Evolutionary conservation across 805 yeast genomes (phyloP), one percentile per base, ranked within the genome.

Genomic region (Maudiozyma saulgeensis): DNA sequence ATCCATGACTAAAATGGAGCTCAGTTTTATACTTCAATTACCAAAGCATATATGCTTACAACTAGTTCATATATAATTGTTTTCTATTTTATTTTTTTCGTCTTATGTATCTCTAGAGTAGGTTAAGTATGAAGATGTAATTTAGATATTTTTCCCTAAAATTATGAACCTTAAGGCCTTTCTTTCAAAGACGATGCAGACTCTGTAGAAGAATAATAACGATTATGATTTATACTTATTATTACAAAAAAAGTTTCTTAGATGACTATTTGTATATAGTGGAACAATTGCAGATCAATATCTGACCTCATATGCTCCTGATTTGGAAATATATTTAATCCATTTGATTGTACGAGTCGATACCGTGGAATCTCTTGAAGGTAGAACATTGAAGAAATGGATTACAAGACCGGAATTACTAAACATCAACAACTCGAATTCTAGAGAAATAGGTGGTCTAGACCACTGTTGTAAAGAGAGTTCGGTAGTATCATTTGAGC

Each of bases 231-330:
- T 28, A 11, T 11, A 28, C 12, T 28, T 28, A 28, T 28, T 11
- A n/a, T 35, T 35, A 35, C 38, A 35, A n/a, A 35, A 13, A n/a
- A 35, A 4, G 18, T 11, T n/a, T n/a, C 8, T 15, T 15, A 15
- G 15, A 35, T 6, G 18, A n/a, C 18, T n/a, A 15, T n/a, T 15
- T 35, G 15, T 35, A 15, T 15, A 35, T n/a, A 13, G 18, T 35
- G 5, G 16, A 35, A 9, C 9, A 2, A 6, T 2, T 11, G 12
- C 9, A 18, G 8, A 11, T 41, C 32, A 84, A 53, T 81, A 81
- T 49, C 97, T 72, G 9, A 87, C 74, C 53, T 90, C 96, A 57
- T 87, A 89, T 6, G 84, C 77, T 0, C 96, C 96, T 0, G 91
- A 81, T 52, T 75, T 78, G 0, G 91, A 75, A 15, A 77, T 63